Base-by-base conservation (phyloP, 352 stramenopile species). In the Hyaloperonospora brassicae region DNA sequence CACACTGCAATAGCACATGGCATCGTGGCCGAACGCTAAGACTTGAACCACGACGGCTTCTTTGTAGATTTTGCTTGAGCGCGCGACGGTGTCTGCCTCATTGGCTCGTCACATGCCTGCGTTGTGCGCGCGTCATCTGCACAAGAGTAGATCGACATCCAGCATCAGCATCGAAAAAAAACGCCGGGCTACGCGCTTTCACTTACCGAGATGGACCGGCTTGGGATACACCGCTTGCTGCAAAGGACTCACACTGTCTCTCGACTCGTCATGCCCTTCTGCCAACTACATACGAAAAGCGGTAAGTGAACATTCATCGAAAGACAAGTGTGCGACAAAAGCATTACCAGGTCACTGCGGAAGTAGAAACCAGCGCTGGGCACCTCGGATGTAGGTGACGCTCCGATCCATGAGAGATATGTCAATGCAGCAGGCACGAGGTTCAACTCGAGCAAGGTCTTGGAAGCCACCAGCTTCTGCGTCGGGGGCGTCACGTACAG, bases 401-500 rank as follows among this genome's bases (percentile, higher is more conserved):
- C n/a, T 35, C 73, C 63, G 17, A 70, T 51, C 84, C 84, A 95
- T 25, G 76, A 87, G 1, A 95, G 63, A 55, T 93, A 93, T 50
- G 64, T 67, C 40, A 89, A 63, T 11, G 82, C 83, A 27, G 84
- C 84, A 46, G 84, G 84, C 22, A 93, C 79, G 23, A 95, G 71
- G 30, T 79, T 79, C 14, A 90, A 64, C 6, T 92, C 73, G 0
- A 65, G 53, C 21, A 95, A 60, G 13, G 82, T 82, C 54, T 88
- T 87, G 8, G 63, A 52, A 7, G 59, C 40, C 7, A 54, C 55
- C 24, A 95, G 60, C 52, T 80, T 87, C 41, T 89, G 76, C 21
- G 70, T 79, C 1, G 84, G 82, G 9, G 84, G 84, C 13, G 82
- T 84, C 21, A 90, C 72, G 59, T 89, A 95, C 7, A 95, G 66